Base-by-base conservation (phyloP, 1,284 basidiomycete genomes). In the Cerioporus squamosus region DNA sequence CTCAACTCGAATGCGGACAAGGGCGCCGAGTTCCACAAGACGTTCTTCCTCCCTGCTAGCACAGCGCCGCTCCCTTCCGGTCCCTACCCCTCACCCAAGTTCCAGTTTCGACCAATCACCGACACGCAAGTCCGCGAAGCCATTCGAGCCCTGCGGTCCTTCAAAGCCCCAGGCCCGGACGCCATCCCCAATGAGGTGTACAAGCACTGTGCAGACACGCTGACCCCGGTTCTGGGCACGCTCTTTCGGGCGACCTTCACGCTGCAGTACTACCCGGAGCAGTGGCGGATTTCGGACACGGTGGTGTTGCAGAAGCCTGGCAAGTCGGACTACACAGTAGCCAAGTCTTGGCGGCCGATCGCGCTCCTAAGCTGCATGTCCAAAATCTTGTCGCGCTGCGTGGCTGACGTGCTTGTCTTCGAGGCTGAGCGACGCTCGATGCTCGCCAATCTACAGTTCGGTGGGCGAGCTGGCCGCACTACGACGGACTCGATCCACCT, bases 331-430 rank as follows among this genome's bases (percentile, higher is more conserved):
- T 81, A 82, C 64, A 59, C 64, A 0, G 44, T 66, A 0, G 61
- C 77, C 0, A 73, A 72, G 18, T 64, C 79, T 0, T 80, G 75
- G 56, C 62, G 76, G 0, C 79, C 79, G 0, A 78, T 81, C 0
- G 73, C 74, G 0, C 74, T 82, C n/a, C n/a, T n/a, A n/a, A n/a
- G n/a, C n/a, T n/a, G n/a, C n/a, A n/a, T n/a, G n/a, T n/a, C n/a
- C n/a, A n/a, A n/a, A n/a, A n/a, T n/a, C n/a, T n/a, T n/a, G n/a
- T n/a, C n/a, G n/a, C n/a, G n/a, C n/a, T n/a, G n/a, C n/a, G n/a
- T n/a, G n/a, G n/a, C n/a, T n/a, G n/a, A n/a, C n/a, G n/a, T n/a
- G n/a, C n/a, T n/a, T n/a, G n/a, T n/a, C n/a, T n/a, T n/a, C n/a
- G n/a, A n/a, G n/a, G n/a, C n/a, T n/a, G n/a, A n/a, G n/a, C n/a